Base-by-base conservation (phyloP, 306 rosid genomes). In the Hippophae tibetana region DNA sequence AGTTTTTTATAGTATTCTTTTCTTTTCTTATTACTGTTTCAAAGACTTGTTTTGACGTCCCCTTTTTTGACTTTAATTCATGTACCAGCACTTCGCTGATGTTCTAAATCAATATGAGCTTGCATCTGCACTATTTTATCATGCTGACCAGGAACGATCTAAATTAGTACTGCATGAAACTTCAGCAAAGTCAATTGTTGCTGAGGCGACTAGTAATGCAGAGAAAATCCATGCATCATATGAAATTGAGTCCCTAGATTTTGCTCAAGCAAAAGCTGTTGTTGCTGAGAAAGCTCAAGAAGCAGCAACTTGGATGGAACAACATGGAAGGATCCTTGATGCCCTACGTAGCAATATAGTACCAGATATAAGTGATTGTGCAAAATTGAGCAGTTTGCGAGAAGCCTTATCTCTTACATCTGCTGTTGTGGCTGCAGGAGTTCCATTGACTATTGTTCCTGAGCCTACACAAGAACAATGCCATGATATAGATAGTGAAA, bases 381-480 rank as follows among this genome's bases (percentile, higher is more conserved):
- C 69, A 54, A 82, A 84, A 69, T 77, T 79, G 76, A 73, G 81
- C 62, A 68, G 69, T 57, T 69, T 77, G 81, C 81, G 70, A 74
- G 85, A 79, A 58, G 86, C 76, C 63, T 72, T 86, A 66, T 90
- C 97, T 69, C 95, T 90, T 68, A 84, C 82, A 38, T 81, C 97
- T 58, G 95, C 97, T 3, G 97, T 90, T 71, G 67, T 44, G 52
- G 78, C 73, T 64, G 94, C 97, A 40, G 97, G 97, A 23, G 89
- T 90, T 74, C 97, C 97, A 58, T 72, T 90, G 63, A 87, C 95
- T 61, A 79, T 90, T 71, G 97, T 90, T 81, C 97, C 97, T n/a
- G 97, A 90, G 78, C 97, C 97, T 62, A 90, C 97, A 49, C 97
- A 86, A 74, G 94, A 67, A 66, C 97, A 90, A 61, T 90, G 94